These are phyloP conservation scores for Lipomyces mesembrius DNA, from an alignment of 805 yeast genomes.

Conservation along the genomic window DNA sequence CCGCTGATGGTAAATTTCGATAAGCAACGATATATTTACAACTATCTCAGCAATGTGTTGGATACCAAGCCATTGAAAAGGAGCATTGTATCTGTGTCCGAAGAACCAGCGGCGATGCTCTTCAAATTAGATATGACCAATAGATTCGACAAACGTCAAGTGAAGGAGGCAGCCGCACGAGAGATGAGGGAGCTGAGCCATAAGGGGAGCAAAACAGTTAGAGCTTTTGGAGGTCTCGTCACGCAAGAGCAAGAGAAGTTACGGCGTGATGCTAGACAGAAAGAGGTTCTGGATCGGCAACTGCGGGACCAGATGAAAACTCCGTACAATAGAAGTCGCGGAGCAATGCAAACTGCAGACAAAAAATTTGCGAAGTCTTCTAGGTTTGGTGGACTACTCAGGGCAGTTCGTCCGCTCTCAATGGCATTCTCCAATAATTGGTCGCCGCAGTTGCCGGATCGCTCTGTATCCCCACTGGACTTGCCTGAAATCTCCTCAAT, in stretches of 20 bases:
- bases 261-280: slow-evolving; percentile 57
- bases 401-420: slow-evolving; percentile 50
- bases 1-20: slow-evolving; percentile 79
- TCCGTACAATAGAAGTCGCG: neutral
- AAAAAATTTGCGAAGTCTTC: slow-evolving; percentile 36
- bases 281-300: slow-evolving; percentile 44
- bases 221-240: slow-evolving; percentile 55
- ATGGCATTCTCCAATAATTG: slow-evolving; percentile 44
- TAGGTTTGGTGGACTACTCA: slow-evolving; percentile 48
- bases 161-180: slow-evolving; percentile 50
- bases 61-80: slow-evolving; percentile 48
- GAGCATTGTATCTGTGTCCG: slow-evolving; percentile 31
- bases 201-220: slow-evolving; percentile 43
- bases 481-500: slow-evolving; percentile 59
- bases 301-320: slow-evolving; percentile 20
- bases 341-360: slow-evolving; percentile 7
- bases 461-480: slow-evolving; percentile 56
- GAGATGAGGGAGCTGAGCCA: slow-evolving; percentile 51
- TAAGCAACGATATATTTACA: slow-evolving; percentile 72
- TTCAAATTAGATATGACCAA: slow-evolving; percentile 20
- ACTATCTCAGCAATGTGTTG: slow-evolving; percentile 60
- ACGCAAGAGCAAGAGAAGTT: slow-evolving; percentile 57
- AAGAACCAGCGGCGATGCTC: slow-evolving; percentile 29
- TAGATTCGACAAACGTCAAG: slow-evolving; percentile 42
- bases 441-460: slow-evolving; percentile 46